Evolutionary conservation across 2,329 filamentous ascomycete genomes (phyloP).

Genomic region (Cryphonectria carpinicola): DNA sequence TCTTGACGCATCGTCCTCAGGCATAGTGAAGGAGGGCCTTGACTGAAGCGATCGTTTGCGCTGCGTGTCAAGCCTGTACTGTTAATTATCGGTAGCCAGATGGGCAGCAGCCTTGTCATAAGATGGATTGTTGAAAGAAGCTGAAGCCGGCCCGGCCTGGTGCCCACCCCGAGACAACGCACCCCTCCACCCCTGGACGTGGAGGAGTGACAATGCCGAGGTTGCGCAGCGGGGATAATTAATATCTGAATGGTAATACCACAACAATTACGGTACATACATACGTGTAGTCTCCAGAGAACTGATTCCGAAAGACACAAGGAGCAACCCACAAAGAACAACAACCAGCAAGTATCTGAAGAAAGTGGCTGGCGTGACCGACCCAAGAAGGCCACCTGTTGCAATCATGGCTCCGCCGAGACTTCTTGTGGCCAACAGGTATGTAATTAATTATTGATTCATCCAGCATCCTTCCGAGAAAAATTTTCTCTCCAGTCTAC

Average conservation of each 20-base stretch:
- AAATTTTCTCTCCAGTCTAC: too few species aligned
- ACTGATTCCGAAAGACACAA: not conserved
- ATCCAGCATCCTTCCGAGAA: not conserved
- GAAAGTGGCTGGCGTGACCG: not conserved
- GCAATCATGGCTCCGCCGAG: constrained; percentile 8
- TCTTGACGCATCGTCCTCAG: constrained; percentile 21
- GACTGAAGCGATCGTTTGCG: not conserved
- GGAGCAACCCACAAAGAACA: not conserved
- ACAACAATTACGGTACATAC: not conserved
- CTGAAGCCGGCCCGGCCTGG: not conserved
- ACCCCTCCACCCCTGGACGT: not conserved
- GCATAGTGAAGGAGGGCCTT: constrained; percentile 4
- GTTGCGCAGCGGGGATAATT: not conserved
- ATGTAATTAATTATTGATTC: not conserved
- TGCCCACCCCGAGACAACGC: not conserved
- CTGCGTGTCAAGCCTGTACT: not conserved
- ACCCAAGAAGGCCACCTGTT: not conserved
- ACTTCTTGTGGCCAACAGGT: constrained; percentile 22
- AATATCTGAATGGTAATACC: not conserved
- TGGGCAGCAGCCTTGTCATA: not conserved
- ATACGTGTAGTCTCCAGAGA: not conserved
- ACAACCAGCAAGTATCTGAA: not conserved
- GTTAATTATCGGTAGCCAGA: not conserved
- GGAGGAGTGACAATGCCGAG: constrained; percentile 11
- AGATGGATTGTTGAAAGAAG: not conserved